phyloP scores from a whole-genome alignment of 192 early-diverging fungal genomes.

The Helicostylum pulchrum region DNA sequence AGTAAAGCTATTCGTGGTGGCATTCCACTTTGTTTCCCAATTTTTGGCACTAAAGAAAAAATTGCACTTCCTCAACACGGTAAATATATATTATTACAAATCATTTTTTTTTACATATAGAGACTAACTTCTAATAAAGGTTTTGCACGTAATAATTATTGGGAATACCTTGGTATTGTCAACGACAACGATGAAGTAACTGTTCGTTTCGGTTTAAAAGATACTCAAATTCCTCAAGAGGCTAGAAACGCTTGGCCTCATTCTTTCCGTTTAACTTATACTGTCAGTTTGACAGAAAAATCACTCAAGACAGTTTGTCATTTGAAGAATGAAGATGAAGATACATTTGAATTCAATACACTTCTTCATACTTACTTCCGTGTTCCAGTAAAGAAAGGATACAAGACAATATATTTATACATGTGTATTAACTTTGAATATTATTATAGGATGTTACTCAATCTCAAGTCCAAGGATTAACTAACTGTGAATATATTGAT shows the following conservation, averaged over 20 bases:
- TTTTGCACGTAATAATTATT: conserved; percentile 55
- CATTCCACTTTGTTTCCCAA: conserved; percentile 77
- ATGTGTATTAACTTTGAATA: background rate
- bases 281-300: conserved; percentile 70
- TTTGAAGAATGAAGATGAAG: conserved; percentile 72
- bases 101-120: background rate
- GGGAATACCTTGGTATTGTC: conserved; percentile 49
- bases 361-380: conserved; percentile 93
- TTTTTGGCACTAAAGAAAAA: conserved; percentile 61
- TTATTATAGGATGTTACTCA: conserved; percentile 54
- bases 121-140: conserved; percentile 10
- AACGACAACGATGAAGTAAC: conserved; percentile 50
- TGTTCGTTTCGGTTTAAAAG: conserved; percentile 56
- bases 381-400: conserved; percentile 45
- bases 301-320: conserved; percentile 70
- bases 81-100: conserved; percentile 6
- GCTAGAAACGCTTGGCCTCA: conserved; percentile 62
- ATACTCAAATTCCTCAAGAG: conserved; percentile 51
- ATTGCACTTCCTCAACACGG: conserved; percentile 73
- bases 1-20: conserved; percentile 92
- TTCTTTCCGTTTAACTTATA: conserved; percentile 76
- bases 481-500: conserved; percentile 62
- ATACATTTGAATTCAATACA: conserved; percentile 76
- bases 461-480: conserved; percentile 63
- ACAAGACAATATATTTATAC: background rate